Conservation (phyloP, 192 early-diverging fungal genomes). For the Coemansia sp. region DNA sequence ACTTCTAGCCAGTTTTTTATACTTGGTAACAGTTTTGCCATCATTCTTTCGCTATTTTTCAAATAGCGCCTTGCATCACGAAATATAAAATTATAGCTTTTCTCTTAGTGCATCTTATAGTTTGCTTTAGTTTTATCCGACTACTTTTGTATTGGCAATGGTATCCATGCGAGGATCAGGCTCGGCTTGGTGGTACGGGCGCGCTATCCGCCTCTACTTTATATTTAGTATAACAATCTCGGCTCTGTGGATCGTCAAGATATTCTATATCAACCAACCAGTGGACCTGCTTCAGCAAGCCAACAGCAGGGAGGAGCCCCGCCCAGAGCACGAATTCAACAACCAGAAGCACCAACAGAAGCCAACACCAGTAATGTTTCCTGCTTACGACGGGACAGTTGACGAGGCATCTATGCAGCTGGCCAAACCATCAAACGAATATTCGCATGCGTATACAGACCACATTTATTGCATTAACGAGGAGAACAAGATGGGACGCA, state of each 20-base stretch:
- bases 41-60: too few species aligned
- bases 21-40: too few species aligned
- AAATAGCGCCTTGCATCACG: too few species aligned
- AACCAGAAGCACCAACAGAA: background rate
- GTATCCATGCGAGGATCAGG: constrained; percentile 15
- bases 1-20: too few species aligned
- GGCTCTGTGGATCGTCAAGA: constrained; percentile 26
- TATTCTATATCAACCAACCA: constrained; percentile 10
- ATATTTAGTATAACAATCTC: constrained; percentile 36
- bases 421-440: constrained; percentile 1
- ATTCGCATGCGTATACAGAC: constrained; percentile 33
- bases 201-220: constrained; percentile 47
- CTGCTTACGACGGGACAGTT: background rate
- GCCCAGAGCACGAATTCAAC: background rate
- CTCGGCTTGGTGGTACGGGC: constrained; percentile 51
- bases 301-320: background rate
- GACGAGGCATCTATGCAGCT: constrained; percentile 12
- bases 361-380: background rate
- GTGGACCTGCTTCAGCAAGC: background rate
- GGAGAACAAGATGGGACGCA: constrained; percentile 23
- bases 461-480: constrained; percentile 51
- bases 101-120: background rate
- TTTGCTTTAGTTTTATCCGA: background rate
- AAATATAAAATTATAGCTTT: background rate
- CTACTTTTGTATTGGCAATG: background rate